These are phyloP conservation scores for Filobasidium floriforme DNA, from an alignment of 768 basidiomycete genomes.

Conservation along the genomic window DNA sequence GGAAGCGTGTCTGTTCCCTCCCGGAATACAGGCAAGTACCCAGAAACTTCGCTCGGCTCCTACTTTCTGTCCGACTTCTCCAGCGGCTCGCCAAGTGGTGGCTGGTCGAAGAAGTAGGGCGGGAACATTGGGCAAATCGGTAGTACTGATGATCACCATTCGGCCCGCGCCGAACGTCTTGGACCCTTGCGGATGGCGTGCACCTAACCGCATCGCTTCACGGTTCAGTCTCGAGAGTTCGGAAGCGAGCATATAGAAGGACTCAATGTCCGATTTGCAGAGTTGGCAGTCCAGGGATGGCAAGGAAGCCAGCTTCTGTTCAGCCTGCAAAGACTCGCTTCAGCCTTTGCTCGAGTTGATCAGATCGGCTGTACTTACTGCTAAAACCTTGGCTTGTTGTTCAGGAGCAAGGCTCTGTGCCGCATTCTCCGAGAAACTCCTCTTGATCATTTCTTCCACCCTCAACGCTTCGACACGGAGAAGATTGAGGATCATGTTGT, in stretches of 20 bases:
- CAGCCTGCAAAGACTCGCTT: conserved; percentile 52
- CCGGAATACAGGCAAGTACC: conserved; percentile 47
- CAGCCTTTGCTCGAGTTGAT: not conserved
- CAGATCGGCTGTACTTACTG: conserved; percentile 52
- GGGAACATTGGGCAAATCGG: conserved; percentile 69
- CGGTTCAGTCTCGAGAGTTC: conserved; percentile 61
- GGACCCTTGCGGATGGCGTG: conserved; percentile 56
- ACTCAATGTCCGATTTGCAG: conserved; percentile 65
- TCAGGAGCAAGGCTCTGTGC: conserved; percentile 86
- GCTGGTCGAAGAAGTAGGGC: conserved; percentile 66
- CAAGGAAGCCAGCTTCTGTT: conserved; percentile 59
- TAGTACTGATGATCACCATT: conserved; percentile 63
- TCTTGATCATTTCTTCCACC: conserved; percentile 99
- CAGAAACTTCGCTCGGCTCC: conserved; percentile 50
- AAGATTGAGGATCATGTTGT: conserved; percentile 98
- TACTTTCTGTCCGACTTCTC: no score
- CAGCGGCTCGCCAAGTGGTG: conserved; percentile 30
- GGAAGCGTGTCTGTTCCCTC: no score
- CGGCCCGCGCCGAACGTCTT: conserved; percentile 67
- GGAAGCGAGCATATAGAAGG: conserved; percentile 64
- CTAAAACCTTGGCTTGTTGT: conserved; percentile 75
- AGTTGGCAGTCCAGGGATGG: conserved; percentile 61
- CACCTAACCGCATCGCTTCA: conserved; percentile 56
- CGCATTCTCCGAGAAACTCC: conserved; percentile 96
- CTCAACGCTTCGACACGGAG: conserved; percentile 88